These are phyloP conservation scores for Rhizomucor miehei DNA, from an alignment of 371 early-diverging fungal species.

Conservation along the genomic window DNA sequence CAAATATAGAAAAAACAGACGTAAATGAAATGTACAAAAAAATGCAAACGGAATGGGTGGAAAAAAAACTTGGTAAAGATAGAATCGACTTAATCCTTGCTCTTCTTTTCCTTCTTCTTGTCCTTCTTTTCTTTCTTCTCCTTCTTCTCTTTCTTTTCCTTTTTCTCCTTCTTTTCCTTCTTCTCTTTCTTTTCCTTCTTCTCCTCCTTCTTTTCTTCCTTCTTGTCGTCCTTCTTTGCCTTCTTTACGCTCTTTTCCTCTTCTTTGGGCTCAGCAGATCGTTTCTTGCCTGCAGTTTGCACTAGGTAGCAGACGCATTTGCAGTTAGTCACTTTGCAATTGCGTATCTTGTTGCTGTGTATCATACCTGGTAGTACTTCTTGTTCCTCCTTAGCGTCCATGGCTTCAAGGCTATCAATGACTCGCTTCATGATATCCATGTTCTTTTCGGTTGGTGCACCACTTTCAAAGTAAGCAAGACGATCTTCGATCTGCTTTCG, in stretches of 20 bases:
- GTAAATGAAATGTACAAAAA: conserved; percentile 1
- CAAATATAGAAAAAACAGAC: too few relatives aligned
- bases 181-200: conserved; percentile 11
- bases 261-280: conserved; percentile 37
- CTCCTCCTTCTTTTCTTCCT: conserved; percentile 2
- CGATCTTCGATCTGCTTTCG: conserved; percentile 96
- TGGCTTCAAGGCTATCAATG: conserved; percentile 56
- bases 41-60: background rate
- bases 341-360: too few relatives aligned
- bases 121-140: conserved; percentile 60
- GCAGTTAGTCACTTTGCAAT: background rate
- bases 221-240: conserved; percentile 10
- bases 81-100: conserved; percentile 20
- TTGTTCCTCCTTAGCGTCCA: conserved; percentile 35
- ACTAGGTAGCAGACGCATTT: background rate
- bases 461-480: conserved; percentile 89
- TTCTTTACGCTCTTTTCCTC: conserved; percentile 27
- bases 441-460: conserved; percentile 88
- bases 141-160: conserved; percentile 48
- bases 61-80: background rate
- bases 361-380: too few relatives aligned
- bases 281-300: conserved; percentile 17
- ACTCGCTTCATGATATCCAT: conserved; percentile 92
- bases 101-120: conserved; percentile 42
- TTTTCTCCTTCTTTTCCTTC: conserved; percentile 56